A percentile compares a stretch with the other conserved stretches of the same genome.
Conservation (phyloP, 495 filamentous ascomycete species). For the Aspergillus hancockii region DNA sequence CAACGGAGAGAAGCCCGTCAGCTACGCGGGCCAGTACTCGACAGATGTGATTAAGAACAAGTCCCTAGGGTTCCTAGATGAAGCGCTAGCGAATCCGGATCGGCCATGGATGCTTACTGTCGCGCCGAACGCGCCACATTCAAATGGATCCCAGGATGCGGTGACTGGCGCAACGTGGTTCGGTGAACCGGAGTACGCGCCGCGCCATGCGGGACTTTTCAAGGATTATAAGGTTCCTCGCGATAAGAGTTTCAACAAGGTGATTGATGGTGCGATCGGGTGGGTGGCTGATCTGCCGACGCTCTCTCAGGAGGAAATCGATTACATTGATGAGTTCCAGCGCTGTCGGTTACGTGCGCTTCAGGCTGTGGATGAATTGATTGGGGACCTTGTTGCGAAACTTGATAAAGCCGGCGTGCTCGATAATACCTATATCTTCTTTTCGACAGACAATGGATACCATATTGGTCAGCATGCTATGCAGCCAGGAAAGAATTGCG, state of each 20-base stretch:
- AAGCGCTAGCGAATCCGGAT: slow-evolving; percentile 43
- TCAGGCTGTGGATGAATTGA: slow-evolving; percentile 67
- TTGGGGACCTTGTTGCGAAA: slow-evolving; percentile 53
- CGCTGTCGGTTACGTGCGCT: slow-evolving; percentile 59
- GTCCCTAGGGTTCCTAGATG: slow-evolving; percentile 57
- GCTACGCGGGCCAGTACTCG: slow-evolving; percentile 54
- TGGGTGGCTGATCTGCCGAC: slow-evolving; percentile 56
- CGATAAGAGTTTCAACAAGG: slow-evolving; percentile 35
- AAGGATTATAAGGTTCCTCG: slow-evolving; percentile 30
- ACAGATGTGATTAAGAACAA: slow-evolving; percentile 64
- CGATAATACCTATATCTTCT: slow-evolving; percentile 68
- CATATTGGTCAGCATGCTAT: slow-evolving; percentile 69
- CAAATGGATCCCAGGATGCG: slow-evolving; percentile 26
- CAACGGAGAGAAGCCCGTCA: slow-evolving; percentile 52
- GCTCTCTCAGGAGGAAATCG: slow-evolving; percentile 51
- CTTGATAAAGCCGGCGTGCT: slow-evolving; percentile 53
- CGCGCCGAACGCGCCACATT: slow-evolving; percentile 65
- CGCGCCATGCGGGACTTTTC: slow-evolving; percentile 32
- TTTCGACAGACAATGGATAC: slow-evolving; percentile 69
- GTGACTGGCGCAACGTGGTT: slow-evolving; percentile 22
- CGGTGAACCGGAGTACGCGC: slow-evolving; percentile 32
- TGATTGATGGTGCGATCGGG: slow-evolving; percentile 50
- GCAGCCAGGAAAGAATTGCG: slow-evolving; percentile 67
- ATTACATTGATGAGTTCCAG: slow-evolving; percentile 66
- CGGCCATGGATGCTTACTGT: slow-evolving; percentile 66